phyloP scores from a whole-genome alignment of 2,329 filamentous ascomycete genomes.

The Didymella arachidicola region DNA sequence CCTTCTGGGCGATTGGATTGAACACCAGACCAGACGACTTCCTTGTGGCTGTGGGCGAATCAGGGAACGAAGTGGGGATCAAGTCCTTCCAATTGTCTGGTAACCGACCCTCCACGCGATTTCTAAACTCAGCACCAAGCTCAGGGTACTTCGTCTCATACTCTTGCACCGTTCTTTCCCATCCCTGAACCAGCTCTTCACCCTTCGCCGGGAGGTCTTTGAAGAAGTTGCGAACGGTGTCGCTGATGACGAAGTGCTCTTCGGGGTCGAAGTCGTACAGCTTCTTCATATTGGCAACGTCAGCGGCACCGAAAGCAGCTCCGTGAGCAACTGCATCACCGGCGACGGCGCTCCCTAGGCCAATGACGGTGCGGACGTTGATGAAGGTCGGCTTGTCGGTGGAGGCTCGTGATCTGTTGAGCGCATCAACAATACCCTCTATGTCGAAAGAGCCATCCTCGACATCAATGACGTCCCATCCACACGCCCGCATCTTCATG shows the following conservation, averaged over 20 bases:
- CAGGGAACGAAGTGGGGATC: slow-evolving; percentile 60
- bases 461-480: slow-evolving; percentile 64
- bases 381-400: slow-evolving; percentile 64
- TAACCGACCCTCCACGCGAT: slow-evolving; percentile 59
- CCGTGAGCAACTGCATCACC: slow-evolving; percentile 65
- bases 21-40: slow-evolving; percentile 61
- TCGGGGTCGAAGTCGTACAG: slow-evolving; percentile 60
- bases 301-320: slow-evolving; percentile 63
- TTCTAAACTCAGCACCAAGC: slow-evolving; percentile 59
- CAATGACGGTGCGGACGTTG: slow-evolving; percentile 66
- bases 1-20: slow-evolving; percentile 73
- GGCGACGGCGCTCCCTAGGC: slow-evolving; percentile 57
- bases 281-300: slow-evolving; percentile 64
- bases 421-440: slow-evolving; percentile 56
- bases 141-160: slow-evolving; percentile 60
- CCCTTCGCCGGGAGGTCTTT: slow-evolving; percentile 57
- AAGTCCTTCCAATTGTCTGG: slow-evolving; percentile 59
- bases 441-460: slow-evolving; percentile 62
- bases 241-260: slow-evolving; percentile 55
- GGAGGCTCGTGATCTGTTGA: slow-evolving; percentile 55
- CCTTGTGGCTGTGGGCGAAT: slow-evolving; percentile 58
- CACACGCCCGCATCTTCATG: slow-evolving; percentile 63
- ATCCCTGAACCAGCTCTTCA: slow-evolving; percentile 56
- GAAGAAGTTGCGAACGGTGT: slow-evolving; percentile 63
- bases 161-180: slow-evolving; percentile 56